A percentile compares a stretch with the other conserved stretches of the same genome.
phyloP scores from a whole-genome alignment of 2,329 filamentous ascomycete species.

The Talaromyces rugulosus region DNA sequence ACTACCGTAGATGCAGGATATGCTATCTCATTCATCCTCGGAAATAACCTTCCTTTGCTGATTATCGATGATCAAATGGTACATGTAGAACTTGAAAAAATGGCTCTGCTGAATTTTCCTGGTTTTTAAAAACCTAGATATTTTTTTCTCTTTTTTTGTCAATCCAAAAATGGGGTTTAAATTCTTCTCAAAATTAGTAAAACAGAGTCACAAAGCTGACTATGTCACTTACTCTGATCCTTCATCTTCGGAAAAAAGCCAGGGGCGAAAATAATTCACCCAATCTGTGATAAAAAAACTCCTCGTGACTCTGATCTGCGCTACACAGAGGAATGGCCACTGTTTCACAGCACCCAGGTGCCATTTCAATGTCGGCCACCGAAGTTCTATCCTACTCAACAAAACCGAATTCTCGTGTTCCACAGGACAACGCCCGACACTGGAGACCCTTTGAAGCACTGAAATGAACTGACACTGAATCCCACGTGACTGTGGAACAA shows the following conservation, averaged over 20 bases:
- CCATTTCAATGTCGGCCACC: background rate
- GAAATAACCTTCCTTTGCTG: background rate
- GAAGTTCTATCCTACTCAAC: background rate
- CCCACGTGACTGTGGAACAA: background rate
- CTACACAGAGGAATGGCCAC: background rate
- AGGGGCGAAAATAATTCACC: background rate
- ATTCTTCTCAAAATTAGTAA: background rate
- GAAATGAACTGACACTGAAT: no score
- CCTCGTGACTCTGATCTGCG: background rate
- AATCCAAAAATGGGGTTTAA: no score
- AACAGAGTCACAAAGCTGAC: background rate
- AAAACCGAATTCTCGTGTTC: background rate
- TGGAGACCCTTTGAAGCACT: background rate
- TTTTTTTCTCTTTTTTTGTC: background rate
- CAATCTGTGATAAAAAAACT: background rate
- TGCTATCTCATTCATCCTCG: background rate
- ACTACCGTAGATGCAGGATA: background rate
- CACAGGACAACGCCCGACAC: background rate
- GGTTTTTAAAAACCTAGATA: no score
- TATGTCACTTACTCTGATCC: background rate
- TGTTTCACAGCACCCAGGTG: background rate
- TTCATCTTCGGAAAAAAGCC: background rate
- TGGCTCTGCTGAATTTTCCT: background rate
- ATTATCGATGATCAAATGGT: background rate
- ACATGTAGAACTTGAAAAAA: background rate